Percentiles rank a stretch among this genome's conserved stretches.
Conservation (phyloP, 257 asterid genomes). For the Paraleonurus japonicus region DNA sequence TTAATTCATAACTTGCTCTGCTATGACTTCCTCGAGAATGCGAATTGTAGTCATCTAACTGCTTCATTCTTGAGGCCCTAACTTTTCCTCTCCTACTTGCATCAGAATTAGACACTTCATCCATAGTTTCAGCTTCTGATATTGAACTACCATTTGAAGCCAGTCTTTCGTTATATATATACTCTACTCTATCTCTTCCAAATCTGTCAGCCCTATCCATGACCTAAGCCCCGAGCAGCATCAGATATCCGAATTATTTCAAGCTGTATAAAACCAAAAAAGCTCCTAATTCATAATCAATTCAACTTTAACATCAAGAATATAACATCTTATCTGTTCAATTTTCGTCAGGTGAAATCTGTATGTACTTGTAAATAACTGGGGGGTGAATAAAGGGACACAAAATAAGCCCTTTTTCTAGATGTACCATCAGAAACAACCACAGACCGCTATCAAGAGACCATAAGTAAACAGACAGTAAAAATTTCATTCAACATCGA, state of each 20-base stretch:
- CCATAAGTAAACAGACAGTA: too few relatives aligned
- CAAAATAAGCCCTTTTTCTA: not conserved
- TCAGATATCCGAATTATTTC: slow-evolving; percentile 36
- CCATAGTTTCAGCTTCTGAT: slow-evolving; percentile 39
- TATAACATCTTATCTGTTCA: not conserved
- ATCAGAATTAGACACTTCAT: slow-evolving; percentile 28
- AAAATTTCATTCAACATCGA: not conserved
- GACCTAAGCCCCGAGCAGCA: slow-evolving; percentile 26
- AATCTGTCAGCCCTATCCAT: slow-evolving; percentile 33
- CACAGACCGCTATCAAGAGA: too few relatives aligned
- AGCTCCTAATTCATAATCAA: slow-evolving; percentile 15
- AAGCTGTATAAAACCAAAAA: slow-evolving; percentile 42
- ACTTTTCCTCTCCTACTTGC: slow-evolving; percentile 40
- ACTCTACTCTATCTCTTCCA: slow-evolving; percentile 28
- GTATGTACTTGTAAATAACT: not conserved
- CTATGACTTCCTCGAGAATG: slow-evolving; percentile 24
- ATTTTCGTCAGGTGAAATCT: not conserved
- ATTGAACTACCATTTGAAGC: slow-evolving; percentile 30
- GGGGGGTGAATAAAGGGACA: too few relatives aligned
- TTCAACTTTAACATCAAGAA: not conserved
- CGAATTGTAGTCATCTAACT: slow-evolving; percentile 34
- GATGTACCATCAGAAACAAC: not conserved
- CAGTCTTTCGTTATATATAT: slow-evolving; percentile 26
- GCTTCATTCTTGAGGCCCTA: slow-evolving; percentile 30
- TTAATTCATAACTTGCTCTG: slow-evolving; percentile 28